Evolutionary conservation across 306 rosid genomes (phyloP).

Genomic region (Quercus dentata): DNA sequence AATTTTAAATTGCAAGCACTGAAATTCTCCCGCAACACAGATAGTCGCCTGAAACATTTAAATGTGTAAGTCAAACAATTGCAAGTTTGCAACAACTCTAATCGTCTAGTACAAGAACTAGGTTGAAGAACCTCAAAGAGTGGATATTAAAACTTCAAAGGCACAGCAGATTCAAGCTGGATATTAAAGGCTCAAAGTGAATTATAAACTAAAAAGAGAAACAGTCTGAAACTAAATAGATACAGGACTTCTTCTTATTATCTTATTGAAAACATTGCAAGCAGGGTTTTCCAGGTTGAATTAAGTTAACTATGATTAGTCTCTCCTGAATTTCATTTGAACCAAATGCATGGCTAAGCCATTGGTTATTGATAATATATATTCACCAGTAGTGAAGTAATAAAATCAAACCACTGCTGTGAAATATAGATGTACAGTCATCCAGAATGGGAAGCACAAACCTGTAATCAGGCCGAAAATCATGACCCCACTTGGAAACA

Average conservation of each 20-base stretch:
- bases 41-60: slow-evolving; percentile 64
- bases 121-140: background rate
- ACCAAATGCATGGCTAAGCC: background rate
- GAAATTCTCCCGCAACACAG: slow-evolving; percentile 73
- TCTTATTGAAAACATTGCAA: background rate
- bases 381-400: background rate
- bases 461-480: slow-evolving; percentile 95
- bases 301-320: background rate
- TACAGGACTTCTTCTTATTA: background rate
- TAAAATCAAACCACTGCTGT: background rate
- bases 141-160: too few species aligned
- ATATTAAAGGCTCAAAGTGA: background rate
- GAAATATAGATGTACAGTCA: background rate
- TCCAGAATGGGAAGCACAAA: slow-evolving; percentile 22
- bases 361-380: background rate
- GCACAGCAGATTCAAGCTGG: background rate
- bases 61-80: slow-evolving; percentile 10
- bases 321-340: background rate
- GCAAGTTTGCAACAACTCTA: background rate
- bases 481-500: slow-evolving; percentile 98
- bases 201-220: background rate
- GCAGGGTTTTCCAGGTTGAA: background rate
- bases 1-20: slow-evolving; percentile 53
- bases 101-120: background rate
- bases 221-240: background rate